Evolutionary conservation across 805 yeast species (phyloP), one percentile per base, ranked within the genome.

Genomic region (Teunomyces gatunensis): DNA sequence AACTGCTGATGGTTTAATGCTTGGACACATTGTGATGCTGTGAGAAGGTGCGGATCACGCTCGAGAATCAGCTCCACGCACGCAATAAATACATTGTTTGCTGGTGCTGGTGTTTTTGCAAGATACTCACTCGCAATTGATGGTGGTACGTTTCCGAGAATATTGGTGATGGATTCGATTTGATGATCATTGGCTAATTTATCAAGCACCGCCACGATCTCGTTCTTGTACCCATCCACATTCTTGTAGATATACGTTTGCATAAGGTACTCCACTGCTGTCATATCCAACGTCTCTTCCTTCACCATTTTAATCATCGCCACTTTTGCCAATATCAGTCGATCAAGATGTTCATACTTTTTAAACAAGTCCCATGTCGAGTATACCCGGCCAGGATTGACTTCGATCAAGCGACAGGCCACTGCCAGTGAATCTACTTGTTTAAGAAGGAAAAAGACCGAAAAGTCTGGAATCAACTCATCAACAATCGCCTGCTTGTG

Each of bases 361-460:
- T 61, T 52, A 45, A 72, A 73, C 9, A 80, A 54, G 44, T 79
- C 82, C 73, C 77, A 71, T 13, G 81, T 71, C n/a, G 69, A 61
- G 43, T 64, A 63, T 1, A 75, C 83, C 47, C 85, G 64, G 10
- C 84, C 84, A 2, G 84, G 83, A 51, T 81, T 81, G 35, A 65
- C 50, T 28, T 58, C 57, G 5, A 79, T 64, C 21, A 79, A 61
- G 6, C 54, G 42, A 15, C 39, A 36, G n/a, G 48, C 30, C 15
- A 53, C 17, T 21, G 49, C 54, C 18, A 27, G 33, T 20, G 43
- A 21, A 7, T 27, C 39, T 11, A 45, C 40, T 2, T 33, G 30
- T 1, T 42, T n/a, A 3, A 49, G 18, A 36, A 39, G 39, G 43
- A 53, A 53, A 39, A 43, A 53, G 11, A 51, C 21, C 6, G 52